Conservation (phyloP, 495 filamentous ascomycete genomes). For the Astrocystis sublimbata region DNA sequence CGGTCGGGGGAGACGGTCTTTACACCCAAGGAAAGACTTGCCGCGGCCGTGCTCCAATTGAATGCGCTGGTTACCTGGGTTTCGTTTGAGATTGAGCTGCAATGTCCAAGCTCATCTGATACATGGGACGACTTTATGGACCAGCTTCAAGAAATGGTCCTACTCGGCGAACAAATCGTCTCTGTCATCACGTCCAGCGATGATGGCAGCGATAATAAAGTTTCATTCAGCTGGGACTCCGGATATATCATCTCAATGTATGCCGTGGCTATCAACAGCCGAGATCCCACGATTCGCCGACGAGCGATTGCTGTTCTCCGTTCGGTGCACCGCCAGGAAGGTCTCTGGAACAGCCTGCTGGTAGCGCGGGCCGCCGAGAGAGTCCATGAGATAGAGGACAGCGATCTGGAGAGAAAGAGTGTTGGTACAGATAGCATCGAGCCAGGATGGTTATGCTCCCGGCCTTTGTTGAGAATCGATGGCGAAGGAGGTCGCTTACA, state of each 20-base stretch:
- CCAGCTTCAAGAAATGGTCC: constrained; percentile 16
- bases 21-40: constrained; percentile 17
- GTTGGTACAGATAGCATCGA: background rate
- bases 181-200: background rate
- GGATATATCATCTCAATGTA: constrained; percentile 10
- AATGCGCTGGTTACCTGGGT: constrained; percentile 15
- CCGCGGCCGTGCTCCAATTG: constrained; percentile 20
- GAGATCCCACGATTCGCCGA: background rate
- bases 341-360: background rate
- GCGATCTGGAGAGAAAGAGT: background rate
- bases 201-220: background rate
- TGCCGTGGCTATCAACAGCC: constrained; percentile 5
- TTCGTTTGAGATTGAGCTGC: constrained; percentile 20
- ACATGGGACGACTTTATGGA: constrained; percentile 17
- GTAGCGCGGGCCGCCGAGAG: background rate
- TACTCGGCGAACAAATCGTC: constrained; percentile 17
- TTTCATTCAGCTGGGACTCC: background rate
- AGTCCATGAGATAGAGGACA: background rate
- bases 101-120: background rate
- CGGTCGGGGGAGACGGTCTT: constrained; percentile 11
- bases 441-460: background rate
- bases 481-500: background rate
- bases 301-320: constrained; percentile 10
- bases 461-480: constrained; percentile 1
- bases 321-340: constrained; percentile 2